phyloP scores from a whole-genome alignment of 2,329 filamentous ascomycete species.

The Pyrenochaeta sp. region DNA sequence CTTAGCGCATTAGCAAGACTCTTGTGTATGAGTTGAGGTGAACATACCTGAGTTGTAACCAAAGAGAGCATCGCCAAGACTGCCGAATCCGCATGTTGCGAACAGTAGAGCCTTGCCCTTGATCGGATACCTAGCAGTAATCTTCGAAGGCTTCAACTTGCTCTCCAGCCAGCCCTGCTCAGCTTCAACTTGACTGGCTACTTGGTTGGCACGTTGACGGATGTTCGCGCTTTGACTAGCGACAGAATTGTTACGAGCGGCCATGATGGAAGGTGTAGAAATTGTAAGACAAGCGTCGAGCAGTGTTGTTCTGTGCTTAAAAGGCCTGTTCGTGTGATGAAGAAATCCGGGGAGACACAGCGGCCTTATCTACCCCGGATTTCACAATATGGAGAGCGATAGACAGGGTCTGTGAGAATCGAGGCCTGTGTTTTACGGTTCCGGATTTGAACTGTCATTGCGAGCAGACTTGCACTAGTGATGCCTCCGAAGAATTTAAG shows the following conservation, averaged over 20 bases:
- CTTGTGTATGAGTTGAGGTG: neutral
- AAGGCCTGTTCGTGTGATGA: conserved; percentile 4
- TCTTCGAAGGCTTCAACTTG: conserved; percentile 47
- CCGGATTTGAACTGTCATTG: too few relatives aligned
- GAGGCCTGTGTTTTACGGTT: conserved; percentile 4
- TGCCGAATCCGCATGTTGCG: conserved; percentile 52
- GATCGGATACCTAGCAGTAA: conserved; percentile 50
- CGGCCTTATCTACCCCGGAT: conserved; percentile 72
- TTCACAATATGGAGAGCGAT: conserved; percentile 67
- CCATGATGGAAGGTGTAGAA: conserved; percentile 4
- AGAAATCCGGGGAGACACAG: conserved; percentile 42
- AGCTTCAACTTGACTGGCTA: conserved; percentile 29
- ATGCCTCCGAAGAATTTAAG: neutral
- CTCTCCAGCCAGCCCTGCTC: conserved; percentile 46
- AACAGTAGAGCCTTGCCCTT: conserved; percentile 48
- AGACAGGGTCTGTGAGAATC: conserved; percentile 36
- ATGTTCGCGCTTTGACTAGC: conserved; percentile 25
- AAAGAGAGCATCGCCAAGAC: conserved; percentile 53
- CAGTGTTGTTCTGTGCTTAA: neutral
- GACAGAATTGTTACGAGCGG: conserved; percentile 15
- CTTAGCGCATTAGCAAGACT: conserved; percentile 23
- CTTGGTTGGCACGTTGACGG: conserved; percentile 27
- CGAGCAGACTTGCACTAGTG: neutral
- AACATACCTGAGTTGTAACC: conserved; percentile 52
- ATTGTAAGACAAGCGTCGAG: neutral